These are phyloP conservation scores for Limnomonas spitsbergensis DNA, from an alignment of 139 green algal species.

Conservation along the genomic window DNA sequence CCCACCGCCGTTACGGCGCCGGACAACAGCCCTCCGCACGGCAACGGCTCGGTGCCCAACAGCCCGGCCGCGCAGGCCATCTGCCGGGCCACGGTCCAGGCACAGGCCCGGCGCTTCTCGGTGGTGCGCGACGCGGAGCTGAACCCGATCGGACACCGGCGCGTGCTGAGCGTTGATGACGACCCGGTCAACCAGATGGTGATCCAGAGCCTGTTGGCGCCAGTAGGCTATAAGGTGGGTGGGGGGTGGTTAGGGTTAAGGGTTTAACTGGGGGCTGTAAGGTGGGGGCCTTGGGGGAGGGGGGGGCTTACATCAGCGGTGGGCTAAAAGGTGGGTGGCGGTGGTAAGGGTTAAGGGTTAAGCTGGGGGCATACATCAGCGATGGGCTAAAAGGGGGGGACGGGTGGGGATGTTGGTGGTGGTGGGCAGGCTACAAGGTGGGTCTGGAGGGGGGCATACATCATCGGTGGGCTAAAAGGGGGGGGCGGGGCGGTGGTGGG, in stretches of 20 bases:
- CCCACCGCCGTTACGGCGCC: background rate
- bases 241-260: background rate
- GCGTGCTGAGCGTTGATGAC: constrained; percentile 36
- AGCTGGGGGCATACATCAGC: background rate
- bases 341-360: background rate
- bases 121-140: background rate
- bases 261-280: background rate
- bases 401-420: background rate
- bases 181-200: constrained; percentile 63
- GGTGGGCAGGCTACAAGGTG: too few species aligned
- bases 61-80: background rate
- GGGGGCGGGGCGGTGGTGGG: too few species aligned
- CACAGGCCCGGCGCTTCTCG: background rate
- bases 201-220: constrained; percentile 55
- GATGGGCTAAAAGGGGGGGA: background rate
- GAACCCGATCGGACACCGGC: background rate
- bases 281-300: background rate
- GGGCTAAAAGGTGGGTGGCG: background rate
- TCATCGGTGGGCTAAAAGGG: too few species aligned
- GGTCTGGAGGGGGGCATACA: too few species aligned
- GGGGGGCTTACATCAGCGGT: background rate
- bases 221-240: constrained; percentile 45
- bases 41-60: background rate
- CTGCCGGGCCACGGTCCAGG: too few species aligned
- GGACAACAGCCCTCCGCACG: background rate